Base-by-base conservation (phyloP, 192 early-diverging fungal species). In the Coemansia sp. region DNA sequence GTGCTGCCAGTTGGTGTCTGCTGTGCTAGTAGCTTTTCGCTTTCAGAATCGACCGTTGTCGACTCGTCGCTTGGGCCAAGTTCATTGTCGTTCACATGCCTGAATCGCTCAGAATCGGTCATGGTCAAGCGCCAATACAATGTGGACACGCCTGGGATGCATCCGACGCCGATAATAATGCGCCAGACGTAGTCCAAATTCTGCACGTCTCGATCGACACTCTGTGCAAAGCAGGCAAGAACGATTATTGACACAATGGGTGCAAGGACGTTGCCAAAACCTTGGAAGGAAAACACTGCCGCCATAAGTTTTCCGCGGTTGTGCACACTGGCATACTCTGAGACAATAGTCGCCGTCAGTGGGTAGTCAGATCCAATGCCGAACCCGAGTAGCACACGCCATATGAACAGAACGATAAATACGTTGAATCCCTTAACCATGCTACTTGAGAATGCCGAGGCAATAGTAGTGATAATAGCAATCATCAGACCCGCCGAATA, bases 281-380 rank as follows among this genome's bases (percentile, higher is more conserved):
- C 94, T 69, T 95, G 94, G 90, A 95, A 95, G 37, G 93, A 90
- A 83, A 95, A 97, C 39, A 95, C 95, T 16, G 88, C 88, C 17
- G 90, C 87, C 88, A 96, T 91, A 87, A 96, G 89, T 73, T 89
- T 91, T 57, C 95, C 95, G 63, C 95, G 88, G 76, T 88, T 87
- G 44, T 87, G 81, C 62, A 89, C 86, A 35, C 90, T 82, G 43
- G 93, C 89, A 73, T 92, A 96, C 82, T 97, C 95, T 53, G 93
- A 90, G 19, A 94, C 94, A 67, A 97, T 95, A 40, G 93, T 88
- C 40, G 94, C 92, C 16, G 95, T 95, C 63, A 96, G 80, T 9
- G 95, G 95, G 73, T 97, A 97, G 80, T 97, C 94, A 59, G 94
- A 94, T 63, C 95, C 95, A 69, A 96, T 88, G 73, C 95, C 95